Conservation (phyloP, 352 stramenopile genomes). For the Plasmopara viticola region DNA sequence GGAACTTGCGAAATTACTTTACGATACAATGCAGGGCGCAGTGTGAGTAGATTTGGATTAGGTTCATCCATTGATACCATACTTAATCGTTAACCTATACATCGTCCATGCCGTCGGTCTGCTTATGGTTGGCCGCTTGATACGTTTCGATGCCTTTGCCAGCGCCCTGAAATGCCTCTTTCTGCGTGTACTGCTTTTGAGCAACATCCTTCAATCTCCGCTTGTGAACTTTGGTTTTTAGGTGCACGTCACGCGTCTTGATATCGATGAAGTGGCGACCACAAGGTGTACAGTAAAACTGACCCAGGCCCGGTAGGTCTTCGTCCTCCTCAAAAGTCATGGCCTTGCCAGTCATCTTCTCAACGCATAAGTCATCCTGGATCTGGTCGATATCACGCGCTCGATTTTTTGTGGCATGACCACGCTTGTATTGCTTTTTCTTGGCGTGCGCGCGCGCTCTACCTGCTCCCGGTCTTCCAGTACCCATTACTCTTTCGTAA, state of each 20-base stretch:
- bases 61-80: not conserved
- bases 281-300: conserved; percentile 86
- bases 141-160: conserved; percentile 74
- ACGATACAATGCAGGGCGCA: not conserved
- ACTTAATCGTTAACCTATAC: conserved; percentile 15
- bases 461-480: conserved; percentile 36
- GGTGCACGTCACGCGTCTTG: conserved; percentile 70
- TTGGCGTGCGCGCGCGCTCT: conserved; percentile 72
- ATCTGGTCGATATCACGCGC: conserved; percentile 83
- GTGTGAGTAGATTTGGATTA: not conserved
- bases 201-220: conserved; percentile 84
- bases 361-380: conserved; percentile 72
- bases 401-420: conserved; percentile 76
- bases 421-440: conserved; percentile 85
- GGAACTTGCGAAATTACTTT: too few species aligned
- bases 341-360: conserved; percentile 48
- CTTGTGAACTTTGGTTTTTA: conserved; percentile 85
- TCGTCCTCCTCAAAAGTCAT: conserved; percentile 78
- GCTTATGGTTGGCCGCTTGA: conserved; percentile 41
- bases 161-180: conserved; percentile 66
- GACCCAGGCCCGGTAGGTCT: conserved; percentile 75
- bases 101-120: conserved; percentile 50
- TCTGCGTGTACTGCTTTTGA: conserved; percentile 86
- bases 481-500: conserved; percentile 9
- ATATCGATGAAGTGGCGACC: conserved; percentile 81